A percentile compares a stretch with the other conserved stretches of the same genome.
These are phyloP conservation scores for Cyberlindnera maritima DNA, from an alignment of 805 yeast species.

Conservation along the genomic window DNA sequence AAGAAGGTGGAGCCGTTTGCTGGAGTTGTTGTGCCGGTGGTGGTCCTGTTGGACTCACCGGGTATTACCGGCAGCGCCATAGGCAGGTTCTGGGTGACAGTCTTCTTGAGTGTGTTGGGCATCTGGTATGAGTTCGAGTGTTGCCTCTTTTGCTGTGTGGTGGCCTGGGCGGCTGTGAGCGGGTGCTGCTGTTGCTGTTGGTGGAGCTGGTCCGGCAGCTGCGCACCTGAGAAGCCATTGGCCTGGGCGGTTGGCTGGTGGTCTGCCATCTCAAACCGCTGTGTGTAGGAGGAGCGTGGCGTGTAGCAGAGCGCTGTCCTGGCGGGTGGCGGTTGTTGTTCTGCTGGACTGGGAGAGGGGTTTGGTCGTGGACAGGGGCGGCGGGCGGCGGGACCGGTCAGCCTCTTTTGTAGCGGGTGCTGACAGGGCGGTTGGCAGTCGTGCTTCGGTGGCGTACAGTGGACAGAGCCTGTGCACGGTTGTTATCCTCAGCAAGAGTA, in stretches of 20 bases:
- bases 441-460: not conserved
- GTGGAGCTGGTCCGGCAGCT: not conserved
- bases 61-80: conserved; percentile 5
- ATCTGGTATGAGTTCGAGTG: conserved; percentile 23
- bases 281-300: not conserved
- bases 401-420: too few species aligned
- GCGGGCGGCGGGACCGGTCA: too few species aligned
- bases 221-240: not conserved
- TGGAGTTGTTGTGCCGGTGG: conserved; percentile 14
- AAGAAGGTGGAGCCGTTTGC: conserved; percentile 8
- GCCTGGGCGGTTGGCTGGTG: not conserved
- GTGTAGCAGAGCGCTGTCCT: not conserved
- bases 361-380: too few species aligned
- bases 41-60: conserved; percentile 10
- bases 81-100: conserved; percentile 15
- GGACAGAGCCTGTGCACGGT: not conserved
- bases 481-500: not conserved
- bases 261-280: not conserved
- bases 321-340: too few species aligned
- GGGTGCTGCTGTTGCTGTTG: conserved; percentile 9
- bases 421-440: too few species aligned
- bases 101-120: conserved; percentile 14
- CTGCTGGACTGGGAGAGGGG: too few species aligned
- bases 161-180: not conserved
- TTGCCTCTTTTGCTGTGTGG: conserved; percentile 22